Evolutionary conservation across 2,329 filamentous ascomycete genomes (phyloP), one percentile per base, ranked within the genome.

Genomic region (Aspergillus jensenii): DNA sequence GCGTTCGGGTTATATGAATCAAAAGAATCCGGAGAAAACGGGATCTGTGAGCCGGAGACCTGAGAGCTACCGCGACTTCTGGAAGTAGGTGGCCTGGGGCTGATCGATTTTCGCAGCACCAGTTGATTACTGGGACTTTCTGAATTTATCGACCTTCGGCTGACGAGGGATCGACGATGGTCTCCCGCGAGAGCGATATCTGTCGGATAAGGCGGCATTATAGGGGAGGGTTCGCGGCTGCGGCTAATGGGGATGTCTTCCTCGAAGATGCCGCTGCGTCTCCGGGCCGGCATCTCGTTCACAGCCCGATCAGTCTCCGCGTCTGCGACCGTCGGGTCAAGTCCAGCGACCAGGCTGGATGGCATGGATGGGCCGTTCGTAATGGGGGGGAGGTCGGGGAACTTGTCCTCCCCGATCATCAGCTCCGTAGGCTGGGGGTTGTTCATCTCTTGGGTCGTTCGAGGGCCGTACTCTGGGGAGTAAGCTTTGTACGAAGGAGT

Each of bases 11-110:
- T 87, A 63, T 84, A 78, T 2, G 79, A 76, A 60, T 86, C 82
- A 65, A 85, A 88, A 47, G 80, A 83, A 68, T 88, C 86, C 0
- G 86, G 86, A 5, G 81, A 82, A 67, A 86, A 88, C 0, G 84
- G 84, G 4, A 81, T 75, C 15, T 76, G 75, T 5, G 81, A 82
- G 66, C 86, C 88, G 0, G 84, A 84, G 5, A 81, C 75, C 15
- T 76, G 75, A 6, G 79, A 76, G 9, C 77, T 60, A 23, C 72
- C 70, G 45, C 74, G 74, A 50, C 78, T 74, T 44, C 71, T 71
- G 49, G 64, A 73, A 61, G 53, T 74, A 55, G 61, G 77, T 62
- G 84, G 84, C 3, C 78, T 78, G 11, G 84, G 84, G 54, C 84
- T 87, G 14, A 87, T 77, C 1, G 85, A 87, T 67, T 87, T 87